Percentiles rank a stretch among this genome's conserved stretches.
Conservation (phyloP, 1,284 basidiomycete genomes). For the Sutorius eximius region DNA sequence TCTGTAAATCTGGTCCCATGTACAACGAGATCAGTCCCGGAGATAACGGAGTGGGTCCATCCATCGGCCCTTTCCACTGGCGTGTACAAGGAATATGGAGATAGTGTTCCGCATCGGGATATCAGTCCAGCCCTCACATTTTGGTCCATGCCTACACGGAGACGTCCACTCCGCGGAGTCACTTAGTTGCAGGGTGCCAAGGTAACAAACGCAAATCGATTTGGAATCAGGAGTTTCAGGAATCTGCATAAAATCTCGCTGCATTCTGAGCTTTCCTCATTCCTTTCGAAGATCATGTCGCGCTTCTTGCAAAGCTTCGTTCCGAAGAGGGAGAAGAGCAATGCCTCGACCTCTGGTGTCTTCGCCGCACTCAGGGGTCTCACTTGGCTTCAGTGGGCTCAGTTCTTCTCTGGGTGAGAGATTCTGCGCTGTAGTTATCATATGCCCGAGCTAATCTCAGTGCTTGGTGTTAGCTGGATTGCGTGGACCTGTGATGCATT, state of each 20-base stretch:
- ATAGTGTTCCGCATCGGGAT: slow-evolving; percentile 7
- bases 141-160: neutral
- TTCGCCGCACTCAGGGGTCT: slow-evolving; percentile 40
- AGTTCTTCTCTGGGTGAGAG: slow-evolving; percentile 61
- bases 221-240: slow-evolving; percentile 1
- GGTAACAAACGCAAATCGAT: neutral
- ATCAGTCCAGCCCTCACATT: neutral
- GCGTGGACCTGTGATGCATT: slow-evolving; percentile 80
- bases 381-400: slow-evolving; percentile 52
- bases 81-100: neutral
- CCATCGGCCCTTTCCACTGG: neutral
- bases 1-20: slow-evolving; percentile 1
- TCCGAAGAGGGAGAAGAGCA: slow-evolving; percentile 45
- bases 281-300: slow-evolving; percentile 16
- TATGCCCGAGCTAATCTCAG: neutral
- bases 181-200: slow-evolving; percentile 1
- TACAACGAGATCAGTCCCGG: neutral
- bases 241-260: slow-evolving; percentile 15
- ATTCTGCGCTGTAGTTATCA: neutral
- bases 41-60: neutral
- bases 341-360: slow-evolving; percentile 35
- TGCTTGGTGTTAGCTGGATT: slow-evolving; percentile 53
- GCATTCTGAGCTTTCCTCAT: neutral
- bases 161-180: neutral
- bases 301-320: slow-evolving; percentile 41